phyloP scores from a whole-genome alignment of 495 filamentous ascomycete genomes.

The Penicillium lagena region DNA sequence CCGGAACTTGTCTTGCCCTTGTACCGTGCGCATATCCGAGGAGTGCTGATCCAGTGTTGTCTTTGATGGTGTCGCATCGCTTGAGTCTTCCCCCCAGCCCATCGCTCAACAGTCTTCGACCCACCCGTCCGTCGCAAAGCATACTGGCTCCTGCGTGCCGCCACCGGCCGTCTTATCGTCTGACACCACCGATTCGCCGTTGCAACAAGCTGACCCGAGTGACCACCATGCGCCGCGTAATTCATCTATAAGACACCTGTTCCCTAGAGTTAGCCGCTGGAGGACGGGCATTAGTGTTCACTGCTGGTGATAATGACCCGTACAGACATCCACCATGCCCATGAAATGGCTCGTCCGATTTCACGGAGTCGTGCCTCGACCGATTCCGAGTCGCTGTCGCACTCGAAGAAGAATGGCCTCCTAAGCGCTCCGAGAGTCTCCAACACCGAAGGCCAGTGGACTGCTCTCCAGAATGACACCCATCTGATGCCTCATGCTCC shows the following conservation, averaged over 20 bases:
- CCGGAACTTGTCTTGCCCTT: too few relatives aligned
- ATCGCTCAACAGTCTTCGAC: too few relatives aligned
- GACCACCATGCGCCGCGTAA: slow-evolving; percentile 11
- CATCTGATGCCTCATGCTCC: slow-evolving; percentile 4
- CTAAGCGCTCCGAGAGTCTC: slow-evolving; percentile 1
- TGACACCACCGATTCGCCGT: background rate
- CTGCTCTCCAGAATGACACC: slow-evolving; percentile 1
- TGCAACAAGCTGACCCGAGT: background rate
- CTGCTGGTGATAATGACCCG: slow-evolving; percentile 14
- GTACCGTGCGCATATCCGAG: too few relatives aligned
- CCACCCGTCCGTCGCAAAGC: too few relatives aligned
- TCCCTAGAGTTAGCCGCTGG: slow-evolving; percentile 3
- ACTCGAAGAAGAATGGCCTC: slow-evolving; percentile 3
- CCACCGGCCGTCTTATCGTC: too few relatives aligned
- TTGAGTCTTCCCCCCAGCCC: too few relatives aligned
- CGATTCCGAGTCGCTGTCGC: slow-evolving; percentile 7
- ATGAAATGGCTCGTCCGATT: slow-evolving; percentile 13
- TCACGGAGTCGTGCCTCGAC: slow-evolving; percentile 7
- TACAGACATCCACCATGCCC: slow-evolving; percentile 11
- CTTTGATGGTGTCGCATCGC: too few relatives aligned
- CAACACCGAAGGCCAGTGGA: slow-evolving; percentile 1
- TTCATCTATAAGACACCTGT: slow-evolving; percentile 3
- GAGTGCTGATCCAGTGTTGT: too few relatives aligned
- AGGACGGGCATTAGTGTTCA: slow-evolving; percentile 1
- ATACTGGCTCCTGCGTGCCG: too few relatives aligned